These are phyloP conservation scores for Hanseniaspora thailandica DNA, from an alignment of 805 yeast species.

Conservation along the genomic window DNA sequence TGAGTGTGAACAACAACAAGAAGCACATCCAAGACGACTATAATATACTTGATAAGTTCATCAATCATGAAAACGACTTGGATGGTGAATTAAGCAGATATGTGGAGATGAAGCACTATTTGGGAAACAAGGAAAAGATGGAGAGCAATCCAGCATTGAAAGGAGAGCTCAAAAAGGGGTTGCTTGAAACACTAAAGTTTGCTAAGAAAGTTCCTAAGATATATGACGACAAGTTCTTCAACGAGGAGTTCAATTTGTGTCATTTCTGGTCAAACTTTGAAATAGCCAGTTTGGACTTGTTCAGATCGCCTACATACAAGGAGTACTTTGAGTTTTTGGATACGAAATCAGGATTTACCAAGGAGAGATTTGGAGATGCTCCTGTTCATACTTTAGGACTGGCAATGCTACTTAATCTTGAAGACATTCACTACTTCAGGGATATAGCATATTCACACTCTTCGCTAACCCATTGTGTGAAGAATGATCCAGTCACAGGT, in stretches of 20 bases:
- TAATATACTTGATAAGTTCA: conserved; percentile 21
- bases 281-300: conserved; percentile 72
- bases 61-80: conserved; percentile 24
- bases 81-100: conserved; percentile 24
- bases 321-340: conserved; percentile 62
- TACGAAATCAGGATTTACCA: conserved; percentile 65
- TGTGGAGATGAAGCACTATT: conserved; percentile 26
- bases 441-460: conserved; percentile 87
- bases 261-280: conserved; percentile 94
- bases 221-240: conserved; percentile 47
- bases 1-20: conserved; percentile 27
- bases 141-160: conserved; percentile 17
- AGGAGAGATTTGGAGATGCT: conserved; percentile 96
- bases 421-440: conserved; percentile 77
- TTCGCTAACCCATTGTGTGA: conserved; percentile 73
- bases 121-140: conserved; percentile 16
- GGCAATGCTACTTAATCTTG: conserved; percentile 55
- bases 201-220: conserved; percentile 27
- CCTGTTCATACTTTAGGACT: conserved; percentile 84
- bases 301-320: conserved; percentile 52
- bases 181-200: conserved; percentile 25
- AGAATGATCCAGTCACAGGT: conserved; percentile 32
- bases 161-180: background rate
- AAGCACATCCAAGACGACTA: conserved; percentile 5
- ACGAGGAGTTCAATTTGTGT: conserved; percentile 62